Evolutionary conservation across 805 yeast species (phyloP).

Genomic region (Sungouiozyma ichnusensis): DNA sequence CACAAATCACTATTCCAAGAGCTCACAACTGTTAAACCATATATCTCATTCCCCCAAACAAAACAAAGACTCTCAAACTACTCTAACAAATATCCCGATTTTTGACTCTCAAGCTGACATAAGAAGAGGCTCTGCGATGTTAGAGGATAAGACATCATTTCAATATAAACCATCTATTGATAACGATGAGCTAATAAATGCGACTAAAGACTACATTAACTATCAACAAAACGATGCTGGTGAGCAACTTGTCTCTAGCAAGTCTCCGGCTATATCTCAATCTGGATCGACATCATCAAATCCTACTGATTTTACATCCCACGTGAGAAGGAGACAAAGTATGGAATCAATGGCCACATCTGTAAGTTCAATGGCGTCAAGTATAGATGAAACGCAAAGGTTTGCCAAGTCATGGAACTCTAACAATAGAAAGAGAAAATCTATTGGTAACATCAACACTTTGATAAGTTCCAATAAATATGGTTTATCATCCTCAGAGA

Average conservation of each 20-base stretch:
- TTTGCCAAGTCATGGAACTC: slow-evolving; percentile 30
- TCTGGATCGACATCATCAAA: slow-evolving; percentile 13
- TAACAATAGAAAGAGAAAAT: slow-evolving; percentile 24
- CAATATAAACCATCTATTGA: background rate
- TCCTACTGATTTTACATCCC: slow-evolving; percentile 26
- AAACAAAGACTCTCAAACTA: background rate
- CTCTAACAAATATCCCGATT: background rate
- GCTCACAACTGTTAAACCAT: background rate
- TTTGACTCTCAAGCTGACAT: background rate
- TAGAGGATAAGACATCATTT: background rate
- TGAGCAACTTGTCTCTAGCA: background rate
- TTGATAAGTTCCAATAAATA: slow-evolving; percentile 1
- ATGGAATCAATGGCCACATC: slow-evolving; percentile 27
- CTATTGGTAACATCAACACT: slow-evolving; percentile 16
- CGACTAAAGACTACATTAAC: background rate
- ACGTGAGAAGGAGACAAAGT: slow-evolving; percentile 20
- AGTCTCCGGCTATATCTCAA: slow-evolving; percentile 1
- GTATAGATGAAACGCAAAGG: slow-evolving; percentile 26
- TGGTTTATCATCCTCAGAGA: background rate
- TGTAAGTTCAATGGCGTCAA: slow-evolving; percentile 25
- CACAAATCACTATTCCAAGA: background rate
- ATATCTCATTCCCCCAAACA: background rate
- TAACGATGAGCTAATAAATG: background rate
- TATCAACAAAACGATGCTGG: background rate
- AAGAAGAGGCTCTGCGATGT: background rate